These are phyloP conservation scores for Hibiscus trionum DNA, from an alignment of 345 rosid genomes.

Conservation along the genomic window DNA sequence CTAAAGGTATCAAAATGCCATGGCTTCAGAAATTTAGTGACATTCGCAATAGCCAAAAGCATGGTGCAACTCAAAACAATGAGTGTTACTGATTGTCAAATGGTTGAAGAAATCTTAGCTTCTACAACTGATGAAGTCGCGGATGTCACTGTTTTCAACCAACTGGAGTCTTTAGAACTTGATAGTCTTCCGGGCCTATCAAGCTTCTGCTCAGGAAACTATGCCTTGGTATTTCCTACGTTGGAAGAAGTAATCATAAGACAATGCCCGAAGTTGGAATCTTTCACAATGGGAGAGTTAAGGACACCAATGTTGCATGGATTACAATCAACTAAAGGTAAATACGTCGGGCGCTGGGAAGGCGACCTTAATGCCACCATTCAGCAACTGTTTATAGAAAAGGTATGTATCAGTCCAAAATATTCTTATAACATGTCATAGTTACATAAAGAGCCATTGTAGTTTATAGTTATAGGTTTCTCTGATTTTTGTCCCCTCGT, in stretches of 20 bases:
- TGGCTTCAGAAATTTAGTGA: too few species aligned
- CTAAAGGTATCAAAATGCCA: too few species aligned
- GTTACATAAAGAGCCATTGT: too few species aligned
- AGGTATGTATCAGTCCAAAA: not conserved
- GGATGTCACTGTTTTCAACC: too few species aligned
- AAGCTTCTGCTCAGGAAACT: not conserved
- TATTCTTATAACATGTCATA: not conserved
- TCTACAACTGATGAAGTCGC: not conserved
- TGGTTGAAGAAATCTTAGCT: too few species aligned
- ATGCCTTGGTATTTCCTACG: conserved; percentile 3
- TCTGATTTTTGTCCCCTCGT: too few species aligned
- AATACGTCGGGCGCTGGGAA: not conserved
- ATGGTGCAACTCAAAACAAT: too few species aligned
- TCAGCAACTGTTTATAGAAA: not conserved
- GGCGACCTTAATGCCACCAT: not conserved
- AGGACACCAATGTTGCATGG: not conserved
- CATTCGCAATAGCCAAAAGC: too few species aligned
- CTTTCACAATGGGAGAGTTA: conserved; percentile 5
- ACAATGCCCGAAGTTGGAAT: conserved; percentile 2
- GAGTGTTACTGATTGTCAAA: too few species aligned
- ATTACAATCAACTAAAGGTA: not conserved
- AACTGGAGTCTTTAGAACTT: too few species aligned
- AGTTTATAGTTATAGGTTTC: too few species aligned
- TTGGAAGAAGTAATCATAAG: not conserved
- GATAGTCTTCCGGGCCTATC: not conserved